These are phyloP conservation scores for Thielaviopsis punctulata DNA, from an alignment of 2,329 filamentous ascomycete genomes.

Conservation along the genomic window DNA sequence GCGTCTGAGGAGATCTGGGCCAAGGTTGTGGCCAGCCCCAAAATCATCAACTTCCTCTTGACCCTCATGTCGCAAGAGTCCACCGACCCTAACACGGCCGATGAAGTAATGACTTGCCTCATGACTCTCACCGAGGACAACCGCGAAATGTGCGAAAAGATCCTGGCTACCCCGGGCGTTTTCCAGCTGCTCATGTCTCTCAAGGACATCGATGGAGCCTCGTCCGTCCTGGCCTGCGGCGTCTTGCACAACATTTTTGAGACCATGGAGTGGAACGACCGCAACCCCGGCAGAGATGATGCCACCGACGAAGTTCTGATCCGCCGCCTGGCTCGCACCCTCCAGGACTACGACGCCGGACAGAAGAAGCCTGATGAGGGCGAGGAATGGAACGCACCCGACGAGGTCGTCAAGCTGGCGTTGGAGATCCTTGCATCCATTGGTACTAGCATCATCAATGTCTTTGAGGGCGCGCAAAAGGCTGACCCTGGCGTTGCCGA, in stretches of 20 bases:
- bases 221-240: conserved; percentile 39
- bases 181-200: conserved; percentile 33
- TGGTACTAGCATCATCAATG: conserved; percentile 38
- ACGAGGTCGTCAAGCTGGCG: conserved; percentile 34
- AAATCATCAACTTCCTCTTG: conserved; percentile 37
- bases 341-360: conserved; percentile 18
- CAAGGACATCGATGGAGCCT: conserved; percentile 28
- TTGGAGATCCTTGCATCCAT: conserved; percentile 49
- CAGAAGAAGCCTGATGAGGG: conserved; percentile 6
- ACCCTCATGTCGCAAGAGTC: conserved; percentile 27
- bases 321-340: conserved; percentile 24
- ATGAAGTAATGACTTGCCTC: conserved; percentile 30
- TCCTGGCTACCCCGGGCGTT: conserved; percentile 33
- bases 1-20: conserved; percentile 43
- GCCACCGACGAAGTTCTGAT: conserved; percentile 34
- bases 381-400: conserved; percentile 21
- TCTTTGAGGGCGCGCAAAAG: conserved; percentile 21
- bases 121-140: conserved; percentile 45
- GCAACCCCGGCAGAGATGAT: conserved; percentile 29
- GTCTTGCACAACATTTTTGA: conserved; percentile 46
- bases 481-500: conserved; percentile 19
- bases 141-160: conserved; percentile 29
- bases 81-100: conserved; percentile 25
- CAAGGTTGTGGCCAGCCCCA: conserved; percentile 31
- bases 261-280: conserved; percentile 34